These are phyloP conservation scores for Handroanthus guayacan DNA, from an alignment of 257 asterid genomes.

Conservation along the genomic window DNA sequence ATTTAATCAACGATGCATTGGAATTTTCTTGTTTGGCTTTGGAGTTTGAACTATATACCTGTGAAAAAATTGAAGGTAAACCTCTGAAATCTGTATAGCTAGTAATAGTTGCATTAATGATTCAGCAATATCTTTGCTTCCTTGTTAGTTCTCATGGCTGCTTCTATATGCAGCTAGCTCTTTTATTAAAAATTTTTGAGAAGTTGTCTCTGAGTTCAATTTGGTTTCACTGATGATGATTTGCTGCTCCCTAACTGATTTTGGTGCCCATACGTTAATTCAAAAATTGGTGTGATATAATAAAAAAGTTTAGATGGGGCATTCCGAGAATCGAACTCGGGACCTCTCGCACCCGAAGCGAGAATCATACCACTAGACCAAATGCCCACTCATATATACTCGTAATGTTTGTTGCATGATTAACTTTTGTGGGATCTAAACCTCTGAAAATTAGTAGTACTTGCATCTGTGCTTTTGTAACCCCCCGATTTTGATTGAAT, in stretches of 20 bases:
- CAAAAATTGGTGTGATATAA: not conserved
- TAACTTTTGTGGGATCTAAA: too few species aligned
- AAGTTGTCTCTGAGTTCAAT: not conserved
- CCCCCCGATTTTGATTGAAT: too few species aligned
- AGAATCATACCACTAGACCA: conserved; percentile 96
- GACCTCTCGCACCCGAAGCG: conserved; percentile 94
- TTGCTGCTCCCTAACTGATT: not conserved
- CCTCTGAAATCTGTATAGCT: not conserved
- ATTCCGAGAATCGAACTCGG: conserved; percentile 87
- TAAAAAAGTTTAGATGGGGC: conserved; percentile 51
- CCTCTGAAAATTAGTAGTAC: too few species aligned
- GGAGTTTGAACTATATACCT: too few species aligned
- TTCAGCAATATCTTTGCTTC: not conserved
- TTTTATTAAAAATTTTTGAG: not conserved
- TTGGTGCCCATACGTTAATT: not conserved
- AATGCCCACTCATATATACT: conserved; percentile 67
- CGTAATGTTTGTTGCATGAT: too few species aligned
- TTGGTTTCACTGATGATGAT: not conserved
- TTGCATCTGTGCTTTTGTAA: too few species aligned
- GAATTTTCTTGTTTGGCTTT: too few species aligned
- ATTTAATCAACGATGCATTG: too few species aligned
- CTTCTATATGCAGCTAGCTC: not conserved
- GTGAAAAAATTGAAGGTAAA: too few species aligned
- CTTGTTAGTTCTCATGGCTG: not conserved
- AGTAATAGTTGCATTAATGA: not conserved